Base-by-base conservation (phyloP, 1,284 basidiomycete genomes). In the Ganoderma lucidum region DNA sequence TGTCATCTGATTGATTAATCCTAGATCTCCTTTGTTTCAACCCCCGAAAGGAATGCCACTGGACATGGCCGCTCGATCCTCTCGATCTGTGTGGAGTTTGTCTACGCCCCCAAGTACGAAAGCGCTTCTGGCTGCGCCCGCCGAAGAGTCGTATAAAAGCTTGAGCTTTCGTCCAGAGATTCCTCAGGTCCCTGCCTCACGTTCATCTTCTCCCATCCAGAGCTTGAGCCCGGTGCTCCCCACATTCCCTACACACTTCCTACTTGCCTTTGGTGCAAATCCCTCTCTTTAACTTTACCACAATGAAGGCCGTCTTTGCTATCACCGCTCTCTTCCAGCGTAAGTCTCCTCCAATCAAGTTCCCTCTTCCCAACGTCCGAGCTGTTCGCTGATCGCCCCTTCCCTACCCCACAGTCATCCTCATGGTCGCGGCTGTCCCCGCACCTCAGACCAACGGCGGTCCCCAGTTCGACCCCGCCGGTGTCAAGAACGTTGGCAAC, bases 131-230 rank as follows among this genome's bases (percentile, higher is more conserved):
- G 39, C 5, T n/a, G 15, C 23, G 35, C 35, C 32, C 30, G 19
- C 6, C 6, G 32, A 59, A 15, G 35, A 39, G 17, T 28, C 37
- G 23, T 61, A 61, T 61, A 61, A 41, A 44, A 41, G 39, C 59
- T 23, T 17, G 37, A 61, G n/a, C n/a, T 41, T 42, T 42, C 53
- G 28, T 19, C 39, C 1, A n/a, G 35, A 5, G 19, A 2, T 15
- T 19, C 39, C 59, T 41, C 59, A 61, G 59, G 59, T 41, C 59
- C 59, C 23, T 61, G 37, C 59, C 39, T 44, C 59, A 44, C 59
- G 39, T 61, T 61, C 59, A 61, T 61, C 59, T 61, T 61, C 59
- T 61, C 39, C 59, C 59, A 61, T 61, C 59, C 59, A 61, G 59
- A 61, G 59, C 59, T 61, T 42, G 59, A 61, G 59, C 59, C 59